These are phyloP conservation scores for Sporopachydermia lactativora DNA, from an alignment of 805 yeast species.

Conservation along the genomic window DNA sequence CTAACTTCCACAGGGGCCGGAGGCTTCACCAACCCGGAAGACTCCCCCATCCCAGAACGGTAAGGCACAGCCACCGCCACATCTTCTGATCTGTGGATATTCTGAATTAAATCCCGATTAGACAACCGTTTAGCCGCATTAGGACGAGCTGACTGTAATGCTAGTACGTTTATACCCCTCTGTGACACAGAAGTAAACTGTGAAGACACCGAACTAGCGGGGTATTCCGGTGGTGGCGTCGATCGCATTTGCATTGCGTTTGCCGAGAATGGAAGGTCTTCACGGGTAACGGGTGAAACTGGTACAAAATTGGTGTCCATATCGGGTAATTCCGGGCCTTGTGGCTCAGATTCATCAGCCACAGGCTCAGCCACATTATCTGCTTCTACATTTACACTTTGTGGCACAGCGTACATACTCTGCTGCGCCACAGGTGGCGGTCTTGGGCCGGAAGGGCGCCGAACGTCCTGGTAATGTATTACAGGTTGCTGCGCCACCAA, in stretches of 20 bases:
- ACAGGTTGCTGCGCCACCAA: not conserved
- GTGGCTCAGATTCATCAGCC: not conserved
- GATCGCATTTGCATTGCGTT: conserved; percentile 14
- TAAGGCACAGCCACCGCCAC: too few relatives aligned
- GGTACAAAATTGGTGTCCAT: too few relatives aligned
- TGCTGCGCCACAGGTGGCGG: not conserved
- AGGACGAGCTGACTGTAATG: too few relatives aligned
- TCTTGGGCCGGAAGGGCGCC: not conserved
- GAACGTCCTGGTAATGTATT: not conserved
- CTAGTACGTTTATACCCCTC: conserved; percentile 15
- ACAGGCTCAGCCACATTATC: not conserved
- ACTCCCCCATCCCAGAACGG: too few relatives aligned
- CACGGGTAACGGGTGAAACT: too few relatives aligned
- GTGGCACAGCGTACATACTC: not conserved
- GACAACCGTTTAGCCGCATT: too few relatives aligned
- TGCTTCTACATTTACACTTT: not conserved
- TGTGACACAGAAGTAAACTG: conserved; percentile 17
- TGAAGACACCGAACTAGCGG: conserved; percentile 20
- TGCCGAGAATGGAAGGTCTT: conserved; percentile 12
- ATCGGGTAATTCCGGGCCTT: not conserved
- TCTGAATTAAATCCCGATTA: too few relatives aligned
- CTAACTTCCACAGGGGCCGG: not conserved
- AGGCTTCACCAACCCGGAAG: not conserved
- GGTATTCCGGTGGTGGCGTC: conserved; percentile 19
- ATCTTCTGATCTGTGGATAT: too few relatives aligned